Percentiles rank a stretch among this genome's conserved stretches.
These are phyloP conservation scores for Cronartium quercuum DNA, from an alignment of 1,284 basidiomycete species.

Conservation along the genomic window DNA sequence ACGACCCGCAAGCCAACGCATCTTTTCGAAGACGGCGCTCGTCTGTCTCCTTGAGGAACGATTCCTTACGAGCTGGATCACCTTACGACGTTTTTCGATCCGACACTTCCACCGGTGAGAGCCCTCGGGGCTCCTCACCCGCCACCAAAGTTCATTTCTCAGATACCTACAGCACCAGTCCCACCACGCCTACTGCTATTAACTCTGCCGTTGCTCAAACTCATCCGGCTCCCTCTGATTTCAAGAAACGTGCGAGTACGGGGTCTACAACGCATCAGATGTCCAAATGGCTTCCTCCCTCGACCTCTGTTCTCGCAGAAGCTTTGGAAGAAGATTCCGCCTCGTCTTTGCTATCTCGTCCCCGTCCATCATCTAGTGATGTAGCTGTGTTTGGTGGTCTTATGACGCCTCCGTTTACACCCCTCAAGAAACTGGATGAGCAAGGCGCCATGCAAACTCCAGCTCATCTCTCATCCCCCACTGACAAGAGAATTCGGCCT, in stretches of 20 bases:
- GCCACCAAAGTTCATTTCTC: neutral
- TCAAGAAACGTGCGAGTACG: neutral
- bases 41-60: neutral
- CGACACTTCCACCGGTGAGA: neutral
- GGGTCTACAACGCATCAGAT: conserved; percentile 9
- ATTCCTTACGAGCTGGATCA: neutral
- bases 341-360: neutral
- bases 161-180: neutral
- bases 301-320: conserved; percentile 12
- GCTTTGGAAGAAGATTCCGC: conserved; percentile 8
- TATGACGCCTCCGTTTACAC: conserved; percentile 29
- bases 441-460: neutral
- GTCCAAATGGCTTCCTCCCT: conserved; percentile 34
- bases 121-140: neutral
- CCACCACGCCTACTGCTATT: neutral
- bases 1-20: neutral
- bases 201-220: neutral
- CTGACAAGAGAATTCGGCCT: neutral
- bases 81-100: neutral
- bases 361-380: neutral
- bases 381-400: neutral
- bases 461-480: neutral
- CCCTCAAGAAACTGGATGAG: conserved; percentile 10
- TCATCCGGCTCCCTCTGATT: neutral
- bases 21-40: neutral